Base-by-base conservation (phyloP, 345 rosid genomes). In the Acer campestre region DNA sequence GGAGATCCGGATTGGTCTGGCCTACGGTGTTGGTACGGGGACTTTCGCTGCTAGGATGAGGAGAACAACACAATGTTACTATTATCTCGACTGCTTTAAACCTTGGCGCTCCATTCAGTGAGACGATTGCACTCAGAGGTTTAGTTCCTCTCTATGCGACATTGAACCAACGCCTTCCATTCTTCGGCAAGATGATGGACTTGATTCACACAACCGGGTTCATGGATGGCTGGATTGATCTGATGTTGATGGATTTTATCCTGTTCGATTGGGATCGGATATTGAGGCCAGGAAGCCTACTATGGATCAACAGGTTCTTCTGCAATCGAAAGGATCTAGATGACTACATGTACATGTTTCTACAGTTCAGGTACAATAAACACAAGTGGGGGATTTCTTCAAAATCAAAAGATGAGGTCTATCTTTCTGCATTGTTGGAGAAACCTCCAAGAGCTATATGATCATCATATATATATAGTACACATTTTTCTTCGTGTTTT, bases 21-120 rank as follows among this genome's bases (percentile, higher is more conserved):
- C 93, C 61, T 83, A 81, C 12, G 90, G 95, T 0, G 79, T 93
- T 23, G 94, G 98, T 12, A 89, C 98, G 0, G 98, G 98, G 12
- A 92, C 95, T 40, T 93, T 95, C 56, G 99, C 99, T 2, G 94
- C 93, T 0, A 87, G 99, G 79, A 95, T 92, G 99, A 89, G 87
- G n/a, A 76, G 97, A 95, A 81, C 77, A 82, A 81, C 77, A 82
- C 22, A 89, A 93, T 69, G 91, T 90, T 2, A 95, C 96, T 10
- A 79, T 95, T 53, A 77, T 92, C 75, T 84, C 98, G 14, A 95
- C 94, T 0, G 93, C 98, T 0, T 58, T 90, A 71, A 95, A 95
- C 56, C 81, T 95, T 3, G 98, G 98, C 16, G 98, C 98, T 48
- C 95, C 98, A 62, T 95, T 95, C 85, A 95, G 35, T 67, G 98